Evolutionary conservation across 148 eudicot species (phyloP).

Genomic region (Limonium bicolor): DNA sequence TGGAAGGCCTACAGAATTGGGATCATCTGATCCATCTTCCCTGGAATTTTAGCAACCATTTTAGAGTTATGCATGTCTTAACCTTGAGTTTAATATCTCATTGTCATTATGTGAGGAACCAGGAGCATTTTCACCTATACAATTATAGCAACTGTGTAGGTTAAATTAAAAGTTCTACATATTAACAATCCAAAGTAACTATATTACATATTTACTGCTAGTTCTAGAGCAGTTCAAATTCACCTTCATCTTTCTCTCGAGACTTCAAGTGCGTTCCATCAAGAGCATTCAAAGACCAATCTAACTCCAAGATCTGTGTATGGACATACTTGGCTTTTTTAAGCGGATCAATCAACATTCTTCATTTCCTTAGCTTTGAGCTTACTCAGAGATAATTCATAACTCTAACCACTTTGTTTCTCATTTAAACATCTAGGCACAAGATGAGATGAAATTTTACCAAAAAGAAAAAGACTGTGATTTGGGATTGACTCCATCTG

Average conservation of each 20-base stretch:
- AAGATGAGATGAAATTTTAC: conserved; percentile 22
- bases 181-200: too few species aligned
- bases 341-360: conserved; percentile 26
- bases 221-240: too few species aligned
- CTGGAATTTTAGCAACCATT: conserved; percentile 9
- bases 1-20: conserved; percentile 13
- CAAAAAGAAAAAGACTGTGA: conserved; percentile 47
- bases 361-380: conserved; percentile 58
- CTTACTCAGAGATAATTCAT: conserved; percentile 21
- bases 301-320: conserved; percentile 47
- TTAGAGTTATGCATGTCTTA: conserved; percentile 7
- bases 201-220: too few species aligned
- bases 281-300: conserved; percentile 17
- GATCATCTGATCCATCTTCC: conserved; percentile 10
- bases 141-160: too few species aligned
- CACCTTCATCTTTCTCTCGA: conserved; percentile 36
- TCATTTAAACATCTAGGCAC: neutral
- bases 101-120: conserved; percentile 3
- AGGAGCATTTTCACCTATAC: conserved; percentile 17
- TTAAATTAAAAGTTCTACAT: too few species aligned
- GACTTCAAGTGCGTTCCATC: conserved; percentile 19
- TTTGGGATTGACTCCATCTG: conserved; percentile 53
- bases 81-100: conserved; percentile 10
- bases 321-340: conserved; percentile 50
- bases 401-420: neutral